phyloP scores from a whole-genome alignment of 768 basidiomycete species.

The Pleurotus pulmonarius region DNA sequence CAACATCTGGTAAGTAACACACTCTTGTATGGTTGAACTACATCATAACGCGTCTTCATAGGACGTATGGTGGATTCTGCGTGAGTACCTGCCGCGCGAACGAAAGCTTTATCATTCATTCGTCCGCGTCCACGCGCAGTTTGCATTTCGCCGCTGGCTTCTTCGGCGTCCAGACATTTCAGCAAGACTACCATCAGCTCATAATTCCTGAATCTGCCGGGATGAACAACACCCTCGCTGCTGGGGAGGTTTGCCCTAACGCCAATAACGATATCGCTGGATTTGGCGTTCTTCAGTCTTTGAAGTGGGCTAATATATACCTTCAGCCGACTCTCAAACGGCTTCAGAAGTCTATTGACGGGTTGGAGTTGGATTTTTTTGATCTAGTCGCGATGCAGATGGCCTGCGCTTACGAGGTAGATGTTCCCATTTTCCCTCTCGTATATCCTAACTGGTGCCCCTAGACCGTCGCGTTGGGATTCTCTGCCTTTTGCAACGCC shows the following conservation, averaged over 20 bases:
- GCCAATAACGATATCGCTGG: slow-evolving; percentile 36
- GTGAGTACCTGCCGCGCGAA: slow-evolving; percentile 13
- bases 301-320: slow-evolving; percentile 60
- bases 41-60: slow-evolving; percentile 6
- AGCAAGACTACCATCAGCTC: slow-evolving; percentile 54
- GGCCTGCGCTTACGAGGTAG: slow-evolving; percentile 71
- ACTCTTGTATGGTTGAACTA: neutral
- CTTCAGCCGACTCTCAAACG: slow-evolving; percentile 52
- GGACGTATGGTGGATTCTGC: slow-evolving; percentile 55
- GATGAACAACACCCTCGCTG: slow-evolving; percentile 70
- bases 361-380: slow-evolving; percentile 45
- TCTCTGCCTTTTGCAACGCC: slow-evolving; percentile 70
- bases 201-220: slow-evolving; percentile 52
- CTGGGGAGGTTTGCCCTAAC: slow-evolving; percentile 65
- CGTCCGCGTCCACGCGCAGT: slow-evolving; percentile 11
- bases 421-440: neutral
- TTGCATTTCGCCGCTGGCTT: slow-evolving; percentile 55
- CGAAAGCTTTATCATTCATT: neutral
- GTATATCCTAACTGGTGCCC: neutral
- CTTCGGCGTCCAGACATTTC: slow-evolving; percentile 48
- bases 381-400: slow-evolving; percentile 62
- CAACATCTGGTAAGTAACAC: slow-evolving; percentile 39
- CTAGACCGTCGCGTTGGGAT: slow-evolving; percentile 75
- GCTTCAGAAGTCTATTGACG: slow-evolving; percentile 44
- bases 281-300: slow-evolving; percentile 38